Base-by-base conservation (phyloP, 2,329 filamentous ascomycete genomes). In the Claviceps sp. region DNA sequence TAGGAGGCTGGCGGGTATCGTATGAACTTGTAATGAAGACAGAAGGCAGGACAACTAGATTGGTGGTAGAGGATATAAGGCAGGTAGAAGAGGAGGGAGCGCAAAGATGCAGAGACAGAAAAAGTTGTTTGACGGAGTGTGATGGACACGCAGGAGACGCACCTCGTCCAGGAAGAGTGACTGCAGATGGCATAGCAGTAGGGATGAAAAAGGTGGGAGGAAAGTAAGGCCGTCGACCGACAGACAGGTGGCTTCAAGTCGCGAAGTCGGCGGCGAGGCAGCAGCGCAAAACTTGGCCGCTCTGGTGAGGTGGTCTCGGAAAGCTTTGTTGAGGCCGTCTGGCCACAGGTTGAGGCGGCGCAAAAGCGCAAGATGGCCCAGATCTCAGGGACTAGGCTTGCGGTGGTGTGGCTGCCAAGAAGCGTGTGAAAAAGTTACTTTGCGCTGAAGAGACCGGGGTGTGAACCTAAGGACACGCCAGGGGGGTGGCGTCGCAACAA, bases 91-190 rank as follows among this genome's bases (percentile, higher is more conserved):
- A 47, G 48, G 42, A 14, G 9, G n/a, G 8, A 11, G 26, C 14
- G 9, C 23, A 46, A 46, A 36, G 44, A 46, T n/a, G 44, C 29
- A 17, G 26, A 46, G 17, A 2, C 26, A 20, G 46, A 22, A 34
- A 42, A 53, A 51, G 29, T 2, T 36, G n/a, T n/a, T 38, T 38
- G 43, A 42, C 4, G 8, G 40, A 17, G 16, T 23, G 17, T 16
- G 47, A 39, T 6, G 42, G 44, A 49, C 34, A 59, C 57, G 55
- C 54, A 60, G 42, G 44, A 49, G 37, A 59, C 57, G 55, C 55
- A 60, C 59, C 58, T 60, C 58, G 52, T 56, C 51, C 53, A 50
- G 52, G 53, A 49, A 55, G 49, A 50, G 50, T 34, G 38, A 60
- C 56, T 47, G 55, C 56, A 45, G 57, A 58, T 50, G 58, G 58